A percentile compares a stretch with the other conserved stretches of the same genome.
Conservation (phyloP, 1,284 basidiomycete genomes). For the Sporisorium sorghi region DNA sequence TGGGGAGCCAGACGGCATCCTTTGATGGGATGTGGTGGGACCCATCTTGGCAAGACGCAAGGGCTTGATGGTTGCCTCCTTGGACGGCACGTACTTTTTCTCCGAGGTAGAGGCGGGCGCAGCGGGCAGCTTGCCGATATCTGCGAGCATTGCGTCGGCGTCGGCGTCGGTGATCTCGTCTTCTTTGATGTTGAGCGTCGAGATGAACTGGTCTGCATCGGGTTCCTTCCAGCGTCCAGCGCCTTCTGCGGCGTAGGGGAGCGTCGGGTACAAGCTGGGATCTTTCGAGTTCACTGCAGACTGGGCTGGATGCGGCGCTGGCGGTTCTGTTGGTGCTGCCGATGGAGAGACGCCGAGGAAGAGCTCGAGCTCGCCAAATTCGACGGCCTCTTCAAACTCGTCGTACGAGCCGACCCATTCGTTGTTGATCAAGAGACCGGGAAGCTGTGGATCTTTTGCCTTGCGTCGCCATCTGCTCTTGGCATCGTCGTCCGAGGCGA, state of each 20-base stretch:
- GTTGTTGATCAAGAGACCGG: conserved; percentile 67
- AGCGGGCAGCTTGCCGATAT: conserved; percentile 27
- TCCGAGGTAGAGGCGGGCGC: conserved; percentile 12
- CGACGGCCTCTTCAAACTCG: conserved; percentile 68
- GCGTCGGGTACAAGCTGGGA: conserved; percentile 42
- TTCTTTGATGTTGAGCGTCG: conserved; percentile 55
- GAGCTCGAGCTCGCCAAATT: conserved; percentile 65
- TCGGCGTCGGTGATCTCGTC: conserved; percentile 57
- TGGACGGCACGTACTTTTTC: conserved; percentile 52
- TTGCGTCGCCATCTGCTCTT: conserved; percentile 67
- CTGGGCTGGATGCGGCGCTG: conserved; percentile 45
- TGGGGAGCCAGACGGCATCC: conserved; percentile 20
- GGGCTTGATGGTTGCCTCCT: conserved; percentile 56
- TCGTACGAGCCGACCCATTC: conserved; percentile 68
- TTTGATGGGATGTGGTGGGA: conserved; percentile 25
- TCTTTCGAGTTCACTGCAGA: conserved; percentile 48
- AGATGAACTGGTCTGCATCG: conserved; percentile 61
- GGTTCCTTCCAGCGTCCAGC: conserved; percentile 49
- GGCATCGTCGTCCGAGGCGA: conserved; percentile 66
- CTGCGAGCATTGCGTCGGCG: conserved; percentile 47
- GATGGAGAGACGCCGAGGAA: conserved; percentile 56
- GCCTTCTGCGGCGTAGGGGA: conserved; percentile 55
- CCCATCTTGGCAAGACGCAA: conserved; percentile 61
- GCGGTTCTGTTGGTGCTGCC: conserved; percentile 6
- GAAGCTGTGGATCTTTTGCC: conserved; percentile 62